phyloP scores from a whole-genome alignment of 768 basidiomycete species.

The Kwoniella bestiolae region DNA sequence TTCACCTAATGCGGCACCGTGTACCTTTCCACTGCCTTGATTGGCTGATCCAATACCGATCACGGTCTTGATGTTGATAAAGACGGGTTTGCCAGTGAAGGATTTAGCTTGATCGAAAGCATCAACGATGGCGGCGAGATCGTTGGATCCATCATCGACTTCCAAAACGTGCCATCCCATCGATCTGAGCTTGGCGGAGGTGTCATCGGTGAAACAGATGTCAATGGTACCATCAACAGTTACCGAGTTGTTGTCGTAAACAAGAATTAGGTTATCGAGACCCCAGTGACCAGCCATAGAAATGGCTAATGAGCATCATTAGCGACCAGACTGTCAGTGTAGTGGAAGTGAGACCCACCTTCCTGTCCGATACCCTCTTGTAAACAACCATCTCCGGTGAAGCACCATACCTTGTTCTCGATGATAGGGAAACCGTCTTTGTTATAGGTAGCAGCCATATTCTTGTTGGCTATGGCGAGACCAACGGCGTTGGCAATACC shows the following conservation, averaged over 20 bases:
- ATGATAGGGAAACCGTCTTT: conserved; percentile 42
- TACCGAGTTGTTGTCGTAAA: conserved; percentile 56
- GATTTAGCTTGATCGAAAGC: conserved; percentile 50
- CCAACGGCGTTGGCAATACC: conserved; percentile 57
- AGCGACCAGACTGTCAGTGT: no score
- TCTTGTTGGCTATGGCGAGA: conserved; percentile 53
- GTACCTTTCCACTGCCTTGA: conserved; percentile 46
- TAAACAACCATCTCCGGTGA: conserved; percentile 56
- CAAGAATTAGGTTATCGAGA: conserved; percentile 54
- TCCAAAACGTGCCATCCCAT: conserved; percentile 54
- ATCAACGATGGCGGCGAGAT: conserved; percentile 44
- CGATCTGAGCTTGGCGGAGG: conserved; percentile 51
- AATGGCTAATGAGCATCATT: conserved; percentile 33
- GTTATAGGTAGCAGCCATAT: conserved; percentile 51
- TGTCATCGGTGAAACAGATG: conserved; percentile 56
- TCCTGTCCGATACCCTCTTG: conserved; percentile 58
- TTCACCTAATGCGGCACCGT: conserved; percentile 55
- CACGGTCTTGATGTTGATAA: conserved; percentile 55
- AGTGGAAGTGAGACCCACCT: conserved; percentile 30
- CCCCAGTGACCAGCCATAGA: conserved; percentile 55
- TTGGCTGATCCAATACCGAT: conserved; percentile 54
- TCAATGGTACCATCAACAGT: conserved; percentile 56
- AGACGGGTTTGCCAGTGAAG: conserved; percentile 51
- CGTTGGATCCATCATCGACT: conserved; percentile 51
- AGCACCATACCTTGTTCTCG: conserved; percentile 52